Evolutionary conservation across 768 basidiomycete genomes (phyloP).

Genomic region (Amanita muscaria): DNA sequence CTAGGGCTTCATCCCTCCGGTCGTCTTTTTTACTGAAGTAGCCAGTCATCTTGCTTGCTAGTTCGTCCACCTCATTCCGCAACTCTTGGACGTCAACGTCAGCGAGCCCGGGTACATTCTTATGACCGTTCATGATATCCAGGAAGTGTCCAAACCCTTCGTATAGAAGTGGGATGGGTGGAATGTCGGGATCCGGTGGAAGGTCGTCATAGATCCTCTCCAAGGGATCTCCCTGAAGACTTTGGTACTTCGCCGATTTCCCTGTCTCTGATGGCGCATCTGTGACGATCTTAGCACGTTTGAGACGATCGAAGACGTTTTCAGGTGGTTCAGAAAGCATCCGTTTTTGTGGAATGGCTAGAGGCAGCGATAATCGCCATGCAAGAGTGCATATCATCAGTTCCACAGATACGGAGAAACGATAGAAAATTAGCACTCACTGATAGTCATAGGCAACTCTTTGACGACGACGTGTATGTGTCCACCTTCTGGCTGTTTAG

Average conservation of each 20-base stretch:
- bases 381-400: no score
- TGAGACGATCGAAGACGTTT: background rate
- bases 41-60: constrained; percentile 10
- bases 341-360: constrained; percentile 3
- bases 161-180: constrained; percentile 15
- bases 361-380: no score
- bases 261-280: background rate
- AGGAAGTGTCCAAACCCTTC: constrained; percentile 17
- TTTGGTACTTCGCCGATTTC: background rate
- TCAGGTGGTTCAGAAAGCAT: constrained; percentile 1
- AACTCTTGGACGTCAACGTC: constrained; percentile 5
- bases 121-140: constrained; percentile 13
- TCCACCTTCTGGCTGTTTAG: no score
- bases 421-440: no score
- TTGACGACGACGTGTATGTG: no score
- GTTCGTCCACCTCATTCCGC: constrained; percentile 8
- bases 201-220: constrained; percentile 1
- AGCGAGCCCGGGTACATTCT: constrained; percentile 5
- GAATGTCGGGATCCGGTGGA: constrained; percentile 4
- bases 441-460: no score
- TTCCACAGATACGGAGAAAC: no score
- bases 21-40: constrained; percentile 6
- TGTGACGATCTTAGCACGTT: background rate
- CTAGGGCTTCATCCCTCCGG: constrained; percentile 6
- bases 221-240: background rate